A percentile compares a stretch with the other conserved stretches of the same genome.
phyloP scores from a whole-genome alignment of 768 basidiomycete genomes.

The Lentinula edodes region DNA sequence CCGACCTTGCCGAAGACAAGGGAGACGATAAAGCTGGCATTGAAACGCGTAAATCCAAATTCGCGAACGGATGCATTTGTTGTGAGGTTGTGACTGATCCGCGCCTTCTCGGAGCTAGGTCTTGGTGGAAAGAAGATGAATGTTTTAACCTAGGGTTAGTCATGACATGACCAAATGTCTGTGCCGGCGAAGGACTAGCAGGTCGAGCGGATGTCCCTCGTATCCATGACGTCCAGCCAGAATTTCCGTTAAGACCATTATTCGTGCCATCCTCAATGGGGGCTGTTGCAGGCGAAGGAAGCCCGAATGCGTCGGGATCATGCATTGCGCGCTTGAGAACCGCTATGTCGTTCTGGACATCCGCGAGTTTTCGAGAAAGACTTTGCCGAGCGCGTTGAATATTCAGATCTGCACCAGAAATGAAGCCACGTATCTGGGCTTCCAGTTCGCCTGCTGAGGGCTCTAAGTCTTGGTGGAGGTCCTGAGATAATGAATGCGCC shows the following conservation, averaged over 20 bases:
- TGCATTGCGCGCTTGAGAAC: constrained; percentile 56
- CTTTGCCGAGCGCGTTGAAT: constrained; percentile 40
- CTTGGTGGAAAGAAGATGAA: constrained; percentile 27
- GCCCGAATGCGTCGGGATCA: constrained; percentile 26
- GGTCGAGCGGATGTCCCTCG: constrained; percentile 32
- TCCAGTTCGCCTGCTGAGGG: constrained; percentile 33
- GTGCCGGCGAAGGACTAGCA: constrained; percentile 33
- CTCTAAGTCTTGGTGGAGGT: constrained; percentile 7
- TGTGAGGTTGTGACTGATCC: constrained; percentile 13
- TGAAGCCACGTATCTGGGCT: constrained; percentile 48
- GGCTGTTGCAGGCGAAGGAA: constrained; percentile 6
- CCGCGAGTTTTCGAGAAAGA: constrained; percentile 59
- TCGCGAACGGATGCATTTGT: constrained; percentile 34
- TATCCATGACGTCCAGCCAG: constrained; percentile 57
- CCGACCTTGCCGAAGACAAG: constrained; percentile 4
- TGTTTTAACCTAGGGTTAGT: constrained; percentile 56
- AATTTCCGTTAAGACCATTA: constrained; percentile 12
- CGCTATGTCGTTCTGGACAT: constrained; percentile 74
- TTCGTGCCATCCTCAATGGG: constrained; percentile 9
- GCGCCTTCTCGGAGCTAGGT: constrained; percentile 13
- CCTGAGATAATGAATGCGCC: background rate
- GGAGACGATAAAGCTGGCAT: constrained; percentile 36
- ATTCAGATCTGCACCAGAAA: constrained; percentile 44
- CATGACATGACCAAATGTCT: constrained; percentile 72
- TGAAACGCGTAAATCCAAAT: constrained; percentile 48